Evolutionary conservation across 2,329 filamentous ascomycete species (phyloP).

Genomic region (Penicillium sp.): DNA sequence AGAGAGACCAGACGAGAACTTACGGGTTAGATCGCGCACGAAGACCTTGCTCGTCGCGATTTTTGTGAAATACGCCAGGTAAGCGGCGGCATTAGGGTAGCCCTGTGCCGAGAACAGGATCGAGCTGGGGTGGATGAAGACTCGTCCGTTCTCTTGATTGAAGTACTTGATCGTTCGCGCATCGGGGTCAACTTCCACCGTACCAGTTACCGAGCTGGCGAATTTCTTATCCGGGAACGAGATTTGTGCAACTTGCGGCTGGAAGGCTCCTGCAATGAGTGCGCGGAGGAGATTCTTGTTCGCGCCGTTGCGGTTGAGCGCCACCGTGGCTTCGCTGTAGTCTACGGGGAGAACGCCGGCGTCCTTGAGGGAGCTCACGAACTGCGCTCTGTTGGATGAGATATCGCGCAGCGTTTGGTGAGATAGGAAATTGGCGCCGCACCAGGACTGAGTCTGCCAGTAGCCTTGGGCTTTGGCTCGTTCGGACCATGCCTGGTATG

Average conservation of each 20-base stretch:
- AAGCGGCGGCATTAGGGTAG: constrained; percentile 73
- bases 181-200: constrained; percentile 90
- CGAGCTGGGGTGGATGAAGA: constrained; percentile 90
- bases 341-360: constrained; percentile 72
- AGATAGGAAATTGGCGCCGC: constrained; percentile 81
- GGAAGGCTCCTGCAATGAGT: constrained; percentile 71
- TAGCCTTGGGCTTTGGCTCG: constrained; percentile 55
- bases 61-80: constrained; percentile 87
- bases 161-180: constrained; percentile 92
- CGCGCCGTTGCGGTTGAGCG: constrained; percentile 36
- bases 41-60: constrained; percentile 93
- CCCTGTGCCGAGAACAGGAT: constrained; percentile 81
- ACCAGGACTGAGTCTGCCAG: constrained; percentile 65
- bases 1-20: constrained; percentile 41
- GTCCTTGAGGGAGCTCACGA: constrained; percentile 81
- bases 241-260: constrained; percentile 87
- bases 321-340: constrained; percentile 36
- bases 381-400: constrained; percentile 80
- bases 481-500: constrained; percentile 80
- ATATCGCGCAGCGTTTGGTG: constrained; percentile 86
- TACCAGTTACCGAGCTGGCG: constrained; percentile 79
- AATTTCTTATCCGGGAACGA: constrained; percentile 96
- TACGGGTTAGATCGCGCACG: constrained; percentile 84
- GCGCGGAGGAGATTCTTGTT: constrained; percentile 63
- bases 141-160: constrained; percentile 78